phyloP scores from a whole-genome alignment of 2,329 filamentous ascomycete species.

The Orbilia blumenaviensis region DNA sequence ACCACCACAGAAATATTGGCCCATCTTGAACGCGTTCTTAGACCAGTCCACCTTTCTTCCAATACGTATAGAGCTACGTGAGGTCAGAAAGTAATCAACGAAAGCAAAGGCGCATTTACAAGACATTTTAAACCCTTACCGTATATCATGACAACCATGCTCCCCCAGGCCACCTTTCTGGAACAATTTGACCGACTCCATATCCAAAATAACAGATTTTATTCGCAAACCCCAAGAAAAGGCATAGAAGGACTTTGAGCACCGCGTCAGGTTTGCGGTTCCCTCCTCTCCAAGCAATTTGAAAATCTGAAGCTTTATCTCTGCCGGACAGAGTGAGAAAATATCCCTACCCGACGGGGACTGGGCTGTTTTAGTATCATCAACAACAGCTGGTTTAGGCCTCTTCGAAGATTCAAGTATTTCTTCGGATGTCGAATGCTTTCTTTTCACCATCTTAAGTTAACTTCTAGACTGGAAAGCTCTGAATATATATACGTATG shows the following conservation, averaged over 20 bases:
- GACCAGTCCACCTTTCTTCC: not conserved
- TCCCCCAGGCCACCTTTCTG: not conserved
- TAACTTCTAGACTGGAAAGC: too few relatives aligned
- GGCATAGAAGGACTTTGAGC: not conserved
- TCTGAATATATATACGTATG: too few relatives aligned
- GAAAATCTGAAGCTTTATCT: not conserved
- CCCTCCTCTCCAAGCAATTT: not conserved
- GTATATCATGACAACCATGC: not conserved
- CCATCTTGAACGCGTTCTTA: not conserved
- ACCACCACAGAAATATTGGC: not conserved
- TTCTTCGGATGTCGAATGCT: not conserved
- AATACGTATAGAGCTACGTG: not conserved
- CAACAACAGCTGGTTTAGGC: not conserved
- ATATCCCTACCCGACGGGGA: not conserved
- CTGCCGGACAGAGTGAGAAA: not conserved
- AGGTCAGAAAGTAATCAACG: not conserved
- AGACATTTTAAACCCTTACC: not conserved
- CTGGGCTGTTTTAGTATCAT: not conserved
- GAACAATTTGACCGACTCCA: not conserved
- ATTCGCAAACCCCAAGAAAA: not conserved
- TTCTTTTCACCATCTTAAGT: not conserved
- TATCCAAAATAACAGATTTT: not conserved
- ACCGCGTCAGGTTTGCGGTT: not conserved
- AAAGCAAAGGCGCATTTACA: not conserved
- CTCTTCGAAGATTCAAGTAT: not conserved